These are phyloP conservation scores for Neurospora discreta DNA, from an alignment of 495 filamentous ascomycete genomes.

Conservation along the genomic window DNA sequence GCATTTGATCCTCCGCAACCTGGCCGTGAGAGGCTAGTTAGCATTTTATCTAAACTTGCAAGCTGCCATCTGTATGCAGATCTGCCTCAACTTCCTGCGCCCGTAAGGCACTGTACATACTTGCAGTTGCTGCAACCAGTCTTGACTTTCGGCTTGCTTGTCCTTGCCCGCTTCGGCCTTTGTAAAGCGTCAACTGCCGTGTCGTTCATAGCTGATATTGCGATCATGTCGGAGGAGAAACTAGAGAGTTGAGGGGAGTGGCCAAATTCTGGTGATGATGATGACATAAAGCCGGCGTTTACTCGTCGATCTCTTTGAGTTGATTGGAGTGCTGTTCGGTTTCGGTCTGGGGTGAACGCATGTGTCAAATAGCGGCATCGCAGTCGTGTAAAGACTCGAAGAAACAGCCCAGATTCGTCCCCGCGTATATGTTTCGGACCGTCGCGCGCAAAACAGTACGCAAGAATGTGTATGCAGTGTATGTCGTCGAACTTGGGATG, in stretches of 20 bases:
- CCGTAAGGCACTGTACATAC: conserved; percentile 21
- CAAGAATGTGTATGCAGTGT: background rate
- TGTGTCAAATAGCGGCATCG: background rate
- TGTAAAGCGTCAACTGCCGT: conserved; percentile 6
- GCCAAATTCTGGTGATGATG: background rate
- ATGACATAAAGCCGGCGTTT: background rate
- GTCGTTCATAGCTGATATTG: background rate
- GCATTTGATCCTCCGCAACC: conserved; percentile 54
- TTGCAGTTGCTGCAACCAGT: conserved; percentile 49
- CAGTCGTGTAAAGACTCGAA: background rate
- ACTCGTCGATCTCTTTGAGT: background rate
- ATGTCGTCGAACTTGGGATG: background rate
- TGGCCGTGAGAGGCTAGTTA: conserved; percentile 14
- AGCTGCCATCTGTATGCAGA: background rate
- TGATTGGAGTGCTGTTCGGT: background rate
- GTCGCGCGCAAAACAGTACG: background rate
- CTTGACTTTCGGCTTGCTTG: conserved; percentile 40
- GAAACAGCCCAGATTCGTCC: background rate
- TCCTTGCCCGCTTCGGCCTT: conserved; percentile 27
- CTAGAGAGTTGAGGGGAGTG: background rate
- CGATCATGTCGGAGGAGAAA: background rate
- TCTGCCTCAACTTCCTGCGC: background rate
- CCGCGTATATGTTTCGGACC: background rate
- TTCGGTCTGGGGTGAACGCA: background rate
- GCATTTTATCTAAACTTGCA: background rate